phyloP scores from a whole-genome alignment of 768 basidiomycete genomes.

The Lactifluus volemus region DNA sequence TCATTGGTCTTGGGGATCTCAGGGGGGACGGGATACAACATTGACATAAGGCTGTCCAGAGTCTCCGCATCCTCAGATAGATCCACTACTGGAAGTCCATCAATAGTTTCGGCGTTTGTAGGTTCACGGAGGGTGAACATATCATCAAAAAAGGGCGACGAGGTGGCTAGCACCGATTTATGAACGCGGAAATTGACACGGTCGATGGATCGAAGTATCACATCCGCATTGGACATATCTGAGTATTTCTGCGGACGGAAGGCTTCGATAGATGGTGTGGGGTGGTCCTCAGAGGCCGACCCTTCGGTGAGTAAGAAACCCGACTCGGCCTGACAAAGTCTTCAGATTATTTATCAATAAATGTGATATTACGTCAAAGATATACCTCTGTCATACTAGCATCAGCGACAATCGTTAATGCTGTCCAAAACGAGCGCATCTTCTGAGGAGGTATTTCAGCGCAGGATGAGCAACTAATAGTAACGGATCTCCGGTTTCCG shows the following conservation, averaged over 20 bases:
- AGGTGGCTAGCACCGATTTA: not conserved
- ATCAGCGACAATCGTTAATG: not conserved
- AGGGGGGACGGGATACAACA: not conserved
- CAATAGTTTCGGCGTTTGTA: not conserved
- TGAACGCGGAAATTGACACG: not conserved
- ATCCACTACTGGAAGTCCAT: not conserved
- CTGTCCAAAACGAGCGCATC: not conserved
- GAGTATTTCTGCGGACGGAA: not conserved
- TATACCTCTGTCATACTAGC: not conserved
- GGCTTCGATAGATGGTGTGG: too few relatives aligned
- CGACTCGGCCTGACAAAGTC: not conserved
- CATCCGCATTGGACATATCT: not conserved
- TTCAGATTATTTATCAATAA: not conserved
- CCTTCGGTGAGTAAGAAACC: not conserved
- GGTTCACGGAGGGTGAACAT: not conserved
- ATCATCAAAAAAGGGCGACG: not conserved
- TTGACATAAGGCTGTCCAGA: not conserved
- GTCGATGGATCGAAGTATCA: not conserved
- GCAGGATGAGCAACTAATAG: not conserved
- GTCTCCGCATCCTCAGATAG: not conserved
- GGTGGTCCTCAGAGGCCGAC: not conserved
- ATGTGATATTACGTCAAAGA: not conserved
- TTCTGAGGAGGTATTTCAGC: not conserved
- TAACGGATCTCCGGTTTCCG: too few relatives aligned
- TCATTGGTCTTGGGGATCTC: not conserved